Evolutionary conservation across 495 filamentous ascomycete species (phyloP).

Genomic region (Aspergillus egyptiacus): DNA sequence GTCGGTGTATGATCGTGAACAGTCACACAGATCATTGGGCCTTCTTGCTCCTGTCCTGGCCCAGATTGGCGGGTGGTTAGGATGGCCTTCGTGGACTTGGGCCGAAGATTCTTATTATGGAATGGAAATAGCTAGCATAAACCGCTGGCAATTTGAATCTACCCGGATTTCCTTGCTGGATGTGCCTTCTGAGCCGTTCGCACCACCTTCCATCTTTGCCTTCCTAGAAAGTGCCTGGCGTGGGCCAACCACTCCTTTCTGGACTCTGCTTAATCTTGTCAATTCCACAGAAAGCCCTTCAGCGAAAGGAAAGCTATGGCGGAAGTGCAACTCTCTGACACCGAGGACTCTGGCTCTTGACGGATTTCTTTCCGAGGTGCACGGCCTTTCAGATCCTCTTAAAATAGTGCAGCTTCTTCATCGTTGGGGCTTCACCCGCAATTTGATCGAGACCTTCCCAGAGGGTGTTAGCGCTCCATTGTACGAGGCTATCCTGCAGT

Average conservation of each 20-base stretch:
- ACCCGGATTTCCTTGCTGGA: conserved; percentile 41
- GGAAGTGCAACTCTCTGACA: conserved; percentile 45
- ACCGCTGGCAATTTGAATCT: conserved; percentile 56
- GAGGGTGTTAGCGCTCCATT: conserved; percentile 73
- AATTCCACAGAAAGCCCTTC: conserved; percentile 33
- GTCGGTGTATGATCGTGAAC: conserved; percentile 54
- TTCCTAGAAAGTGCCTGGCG: conserved; percentile 49
- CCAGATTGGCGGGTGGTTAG: conserved; percentile 79
- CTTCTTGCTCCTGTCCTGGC: conserved; percentile 65
- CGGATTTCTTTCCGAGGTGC: conserved; percentile 45
- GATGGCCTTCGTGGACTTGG: conserved; percentile 67
- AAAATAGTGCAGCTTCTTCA: conserved; percentile 39
- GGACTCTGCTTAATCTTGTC: conserved; percentile 55
- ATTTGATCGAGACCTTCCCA: conserved; percentile 66
- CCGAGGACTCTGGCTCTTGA: conserved; percentile 63
- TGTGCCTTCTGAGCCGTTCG: conserved; percentile 54
- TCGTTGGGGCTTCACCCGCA: conserved; percentile 40
- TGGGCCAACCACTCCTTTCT: conserved; percentile 41
- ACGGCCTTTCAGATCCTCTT: conserved; percentile 24
- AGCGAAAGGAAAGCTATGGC: conserved; percentile 35
- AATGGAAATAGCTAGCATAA: conserved; percentile 58
- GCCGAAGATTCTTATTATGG: conserved; percentile 56
- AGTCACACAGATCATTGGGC: conserved; percentile 43
- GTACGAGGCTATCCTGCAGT: conserved; percentile 75
- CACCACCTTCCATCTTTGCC: conserved; percentile 63